phyloP scores from a whole-genome alignment of 805 yeast species.

The Candida wancherniae region DNA sequence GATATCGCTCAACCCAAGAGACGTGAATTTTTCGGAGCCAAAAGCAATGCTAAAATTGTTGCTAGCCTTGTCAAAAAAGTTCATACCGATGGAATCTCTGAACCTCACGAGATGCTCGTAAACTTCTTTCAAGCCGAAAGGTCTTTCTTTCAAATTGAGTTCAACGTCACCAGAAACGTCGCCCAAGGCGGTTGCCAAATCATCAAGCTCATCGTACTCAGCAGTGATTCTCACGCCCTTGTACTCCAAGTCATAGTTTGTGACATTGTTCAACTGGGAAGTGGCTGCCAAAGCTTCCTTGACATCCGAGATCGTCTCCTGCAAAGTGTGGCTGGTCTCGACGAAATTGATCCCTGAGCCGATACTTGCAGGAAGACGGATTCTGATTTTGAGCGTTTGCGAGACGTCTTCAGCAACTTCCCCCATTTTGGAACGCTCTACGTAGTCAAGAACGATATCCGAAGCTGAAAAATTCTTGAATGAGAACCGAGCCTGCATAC shows the following conservation, averaged over 20 bases:
- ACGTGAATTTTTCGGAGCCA: slow-evolving; percentile 49
- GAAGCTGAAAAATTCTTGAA: slow-evolving; percentile 7
- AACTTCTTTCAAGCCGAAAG: slow-evolving; percentile 59
- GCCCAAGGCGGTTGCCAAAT: slow-evolving; percentile 22
- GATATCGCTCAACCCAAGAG: slow-evolving; percentile 35
- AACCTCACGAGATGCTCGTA: slow-evolving; percentile 58
- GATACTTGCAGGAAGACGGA: slow-evolving; percentile 17
- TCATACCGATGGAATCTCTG: slow-evolving; percentile 57
- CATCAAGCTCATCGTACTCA: slow-evolving; percentile 23
- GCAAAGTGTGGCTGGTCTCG: slow-evolving; percentile 28
- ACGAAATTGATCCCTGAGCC: slow-evolving; percentile 18
- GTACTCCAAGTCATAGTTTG: slow-evolving; percentile 50
- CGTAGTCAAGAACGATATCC: slow-evolving; percentile 1
- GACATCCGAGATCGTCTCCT: slow-evolving; percentile 53
- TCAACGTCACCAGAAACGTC: slow-evolving; percentile 25
- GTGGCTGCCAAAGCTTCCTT: slow-evolving; percentile 54
- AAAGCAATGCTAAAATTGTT: slow-evolving; percentile 37
- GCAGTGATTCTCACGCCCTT: slow-evolving; percentile 31
- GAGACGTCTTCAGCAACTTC: slow-evolving; percentile 15
- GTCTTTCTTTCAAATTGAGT: slow-evolving; percentile 45
- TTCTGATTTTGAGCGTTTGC: slow-evolving; percentile 19
- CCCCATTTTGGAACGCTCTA: slow-evolving; percentile 11
- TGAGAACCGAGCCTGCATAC: too few relatives aligned
- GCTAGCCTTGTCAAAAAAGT: slow-evolving; percentile 40
- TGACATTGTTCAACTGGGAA: slow-evolving; percentile 53